phyloP scores from a whole-genome alignment of 192 early-diverging fungal species.

The Glomus cerebriforme region DNA sequence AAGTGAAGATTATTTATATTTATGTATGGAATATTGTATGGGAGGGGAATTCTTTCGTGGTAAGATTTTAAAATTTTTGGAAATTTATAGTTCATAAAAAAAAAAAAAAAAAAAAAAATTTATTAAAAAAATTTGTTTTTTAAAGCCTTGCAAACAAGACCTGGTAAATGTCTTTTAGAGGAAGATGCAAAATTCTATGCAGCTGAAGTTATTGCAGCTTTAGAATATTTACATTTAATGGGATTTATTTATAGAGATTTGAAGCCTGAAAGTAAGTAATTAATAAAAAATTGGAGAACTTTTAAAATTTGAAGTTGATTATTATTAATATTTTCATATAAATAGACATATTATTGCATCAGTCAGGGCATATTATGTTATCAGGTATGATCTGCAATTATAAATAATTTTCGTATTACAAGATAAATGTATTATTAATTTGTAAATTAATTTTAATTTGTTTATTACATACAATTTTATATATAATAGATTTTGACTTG shows the following conservation, averaged over 20 bases:
- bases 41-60: constrained; percentile 89
- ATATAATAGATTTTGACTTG: constrained; percentile 85
- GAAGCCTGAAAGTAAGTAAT: constrained; percentile 90
- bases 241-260: constrained; percentile 98
- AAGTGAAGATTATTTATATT: constrained; percentile 81
- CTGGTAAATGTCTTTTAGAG: constrained; percentile 87
- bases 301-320: not conserved
- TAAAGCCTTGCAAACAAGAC: constrained; percentile 79
- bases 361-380: constrained; percentile 97
- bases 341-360: constrained; percentile 85
- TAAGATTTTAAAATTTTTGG: constrained; percentile 34
- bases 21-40: constrained; percentile 88
- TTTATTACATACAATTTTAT: not conserved
- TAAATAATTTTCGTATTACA: not conserved
- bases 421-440: no score
- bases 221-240: constrained; percentile 95
- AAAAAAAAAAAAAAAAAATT: not conserved
- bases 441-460: not conserved
- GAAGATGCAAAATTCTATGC: constrained; percentile 96
- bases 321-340: constrained; percentile 23
- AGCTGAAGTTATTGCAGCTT: constrained; percentile 91
- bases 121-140: constrained; percentile 12
- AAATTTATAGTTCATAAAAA: not conserved
- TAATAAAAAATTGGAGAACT: not conserved
- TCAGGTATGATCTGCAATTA: not conserved